Percentiles rank a stretch among this genome's conserved stretches.
Conservation (phyloP, 345 rosid genomes). For the Heritiera fomes region DNA sequence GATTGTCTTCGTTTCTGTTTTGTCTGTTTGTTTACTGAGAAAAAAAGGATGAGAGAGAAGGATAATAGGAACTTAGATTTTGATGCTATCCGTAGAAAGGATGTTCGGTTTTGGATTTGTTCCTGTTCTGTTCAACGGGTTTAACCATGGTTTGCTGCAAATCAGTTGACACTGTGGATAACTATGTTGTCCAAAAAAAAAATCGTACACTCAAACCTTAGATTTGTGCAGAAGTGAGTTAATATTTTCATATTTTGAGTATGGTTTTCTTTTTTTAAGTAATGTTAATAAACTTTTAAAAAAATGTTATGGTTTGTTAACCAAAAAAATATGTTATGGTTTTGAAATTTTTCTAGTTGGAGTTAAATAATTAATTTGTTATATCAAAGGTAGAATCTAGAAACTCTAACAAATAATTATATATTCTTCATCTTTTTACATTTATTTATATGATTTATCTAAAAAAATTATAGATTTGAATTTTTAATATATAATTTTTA, state of each 20-base stretch:
- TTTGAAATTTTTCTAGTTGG: too few species aligned
- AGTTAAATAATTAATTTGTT: too few species aligned
- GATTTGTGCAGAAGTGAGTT: background rate
- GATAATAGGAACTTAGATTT: background rate
- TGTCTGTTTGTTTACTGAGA: constrained; percentile 19
- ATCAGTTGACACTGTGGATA: background rate
- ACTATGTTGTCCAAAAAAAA: background rate
- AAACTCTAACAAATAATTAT: too few species aligned
- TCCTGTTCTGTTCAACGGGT: background rate
- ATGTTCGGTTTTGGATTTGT: background rate
- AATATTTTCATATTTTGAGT: background rate
- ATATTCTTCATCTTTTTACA: too few species aligned
- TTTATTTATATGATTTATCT: too few species aligned
- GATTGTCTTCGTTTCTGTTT: background rate
- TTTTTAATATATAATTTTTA: too few species aligned
- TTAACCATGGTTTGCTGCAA: background rate
- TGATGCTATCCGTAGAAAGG: background rate
- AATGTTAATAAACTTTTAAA: too few species aligned
- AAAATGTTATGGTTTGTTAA: too few species aligned
- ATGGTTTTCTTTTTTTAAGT: background rate
- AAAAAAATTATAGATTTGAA: too few species aligned
- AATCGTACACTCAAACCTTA: background rate
- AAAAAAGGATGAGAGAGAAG: background rate
- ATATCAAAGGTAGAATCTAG: too few species aligned
- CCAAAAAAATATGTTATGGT: too few species aligned